These are phyloP conservation scores for Niveomyces coronatus DNA, from an alignment of 2,329 filamentous ascomycete genomes.

Conservation along the genomic window DNA sequence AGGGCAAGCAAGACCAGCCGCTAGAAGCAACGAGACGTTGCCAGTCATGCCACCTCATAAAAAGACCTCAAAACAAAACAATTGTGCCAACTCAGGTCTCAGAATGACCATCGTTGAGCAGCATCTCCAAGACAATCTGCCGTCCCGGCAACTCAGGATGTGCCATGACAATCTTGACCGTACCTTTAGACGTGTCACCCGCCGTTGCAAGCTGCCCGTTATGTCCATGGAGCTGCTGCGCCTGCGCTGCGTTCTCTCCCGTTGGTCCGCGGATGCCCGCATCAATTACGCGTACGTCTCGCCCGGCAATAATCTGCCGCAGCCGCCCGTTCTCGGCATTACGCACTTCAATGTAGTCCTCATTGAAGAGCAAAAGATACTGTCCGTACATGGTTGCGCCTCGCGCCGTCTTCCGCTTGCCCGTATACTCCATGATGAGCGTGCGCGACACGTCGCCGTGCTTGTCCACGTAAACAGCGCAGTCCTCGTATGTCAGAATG, in stretches of 20 bases:
- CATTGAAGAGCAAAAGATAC: constrained; percentile 87
- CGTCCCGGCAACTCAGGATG: constrained; percentile 78
- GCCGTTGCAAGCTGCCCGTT: constrained; percentile 24
- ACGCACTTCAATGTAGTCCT: constrained; percentile 92
- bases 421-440: constrained; percentile 98
- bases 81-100: constrained; percentile 27
- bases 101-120: constrained; percentile 77
- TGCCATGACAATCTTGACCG: constrained; percentile 90
- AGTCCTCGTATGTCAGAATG: constrained; percentile 87
- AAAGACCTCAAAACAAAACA: not conserved
- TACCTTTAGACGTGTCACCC: constrained; percentile 50
- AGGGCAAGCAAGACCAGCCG: not conserved
- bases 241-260: constrained; percentile 32
- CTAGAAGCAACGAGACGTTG: constrained; percentile 1
- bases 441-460: constrained; percentile 90
- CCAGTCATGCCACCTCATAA: too few relatives aligned
- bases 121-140: constrained; percentile 84
- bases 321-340: constrained; percentile 93
- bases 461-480: constrained; percentile 96
- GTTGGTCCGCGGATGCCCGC: constrained; percentile 61
- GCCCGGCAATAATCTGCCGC: constrained; percentile 85
- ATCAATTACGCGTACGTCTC: constrained; percentile 83
- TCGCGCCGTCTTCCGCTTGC: constrained; percentile 66
- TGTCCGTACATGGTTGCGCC: constrained; percentile 82
- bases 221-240: constrained; percentile 24